Base-by-base conservation (phyloP, 78 protist genomes). In the Speleostelium caveatum region DNA sequence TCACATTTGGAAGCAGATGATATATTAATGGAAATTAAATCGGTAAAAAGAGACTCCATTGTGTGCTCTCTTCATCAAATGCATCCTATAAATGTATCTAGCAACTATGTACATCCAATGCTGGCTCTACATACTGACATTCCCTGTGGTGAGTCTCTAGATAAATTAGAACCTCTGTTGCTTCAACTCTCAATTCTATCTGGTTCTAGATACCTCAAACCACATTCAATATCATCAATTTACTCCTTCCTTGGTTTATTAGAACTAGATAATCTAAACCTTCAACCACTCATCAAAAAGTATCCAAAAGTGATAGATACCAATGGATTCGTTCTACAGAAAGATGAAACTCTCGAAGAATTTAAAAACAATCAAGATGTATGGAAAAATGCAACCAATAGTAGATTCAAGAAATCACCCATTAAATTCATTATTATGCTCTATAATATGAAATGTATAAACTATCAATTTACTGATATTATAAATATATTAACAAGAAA, bases 131-230 rank as follows among this genome's bases (percentile, higher is more conserved):
- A 65, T 51, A 65, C 73, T 65, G 53, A 41, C 5, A 22, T 65
- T 19, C 73, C 73, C 2, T 4, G 2, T 3, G n/a, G 3, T 22
- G 51, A 22, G 2, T 2, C 2, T 3, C 7, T 36, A 6, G 73
- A 65, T 3, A 3, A 6, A 19, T n/a, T 65, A 2, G 35, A 65
- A 10, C 53, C 6, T 7, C 41, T 65, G 24, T 7, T 65, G 3
- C 3, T 36, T 22, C 73, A 65, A 36, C 12, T 65, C 19, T 30
- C 24, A 4, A 38, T 65, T 21, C 3, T 65, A 2, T 21, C 17
- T 36, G 73, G 73, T 38, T 65, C 73, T 19, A 33, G 21, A 38
- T 65, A 35, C n/a, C 38, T 65, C 53, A n/a, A n/a, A n/a, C 53
- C 53, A 14, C n/a, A 10, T 45, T 10, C 6, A 45, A 45, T 45